These are phyloP conservation scores for Mrakia blollopis DNA, from an alignment of 768 basidiomycete genomes.

Conservation along the genomic window DNA sequence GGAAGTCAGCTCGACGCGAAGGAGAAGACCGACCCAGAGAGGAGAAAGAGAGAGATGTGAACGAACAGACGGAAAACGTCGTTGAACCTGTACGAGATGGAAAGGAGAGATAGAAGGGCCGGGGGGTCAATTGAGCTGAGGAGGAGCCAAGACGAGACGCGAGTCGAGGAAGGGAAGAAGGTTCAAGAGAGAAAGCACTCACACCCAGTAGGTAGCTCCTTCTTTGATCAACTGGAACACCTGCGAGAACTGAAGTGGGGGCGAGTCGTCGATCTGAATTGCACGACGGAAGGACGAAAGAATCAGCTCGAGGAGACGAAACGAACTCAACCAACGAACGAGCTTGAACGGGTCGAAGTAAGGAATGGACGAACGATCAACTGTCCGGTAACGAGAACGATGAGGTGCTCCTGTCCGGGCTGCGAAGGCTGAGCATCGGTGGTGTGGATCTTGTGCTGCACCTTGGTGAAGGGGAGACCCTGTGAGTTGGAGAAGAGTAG, in stretches of 20 bases:
- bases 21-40: neutral
- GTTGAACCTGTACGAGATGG: conserved; percentile 44
- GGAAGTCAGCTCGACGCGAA: neutral
- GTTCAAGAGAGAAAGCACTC: conserved; percentile 10
- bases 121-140: neutral
- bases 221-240: conserved; percentile 86
- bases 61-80: conserved; percentile 38
- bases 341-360: neutral
- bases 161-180: neutral
- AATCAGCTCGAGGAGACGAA: neutral
- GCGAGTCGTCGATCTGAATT: conserved; percentile 70
- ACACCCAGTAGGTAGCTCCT: conserved; percentile 71
- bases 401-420: conserved; percentile 48
- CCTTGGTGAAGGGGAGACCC: conserved; percentile 74
- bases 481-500: conserved; percentile 39
- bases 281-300: neutral
- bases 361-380: conserved; percentile 53
- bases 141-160: neutral
- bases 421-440: conserved; percentile 85
- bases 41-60: neutral
- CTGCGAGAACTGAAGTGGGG: conserved; percentile 83
- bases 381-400: conserved; percentile 85
- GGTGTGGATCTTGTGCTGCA: conserved; percentile 74
- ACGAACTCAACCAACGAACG: neutral
- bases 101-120: neutral